Percentiles rank a stretch among this genome's conserved stretches.
Evolutionary conservation across 495 filamentous ascomycete genomes (phyloP).

Genomic region (Collariella sp.): DNA sequence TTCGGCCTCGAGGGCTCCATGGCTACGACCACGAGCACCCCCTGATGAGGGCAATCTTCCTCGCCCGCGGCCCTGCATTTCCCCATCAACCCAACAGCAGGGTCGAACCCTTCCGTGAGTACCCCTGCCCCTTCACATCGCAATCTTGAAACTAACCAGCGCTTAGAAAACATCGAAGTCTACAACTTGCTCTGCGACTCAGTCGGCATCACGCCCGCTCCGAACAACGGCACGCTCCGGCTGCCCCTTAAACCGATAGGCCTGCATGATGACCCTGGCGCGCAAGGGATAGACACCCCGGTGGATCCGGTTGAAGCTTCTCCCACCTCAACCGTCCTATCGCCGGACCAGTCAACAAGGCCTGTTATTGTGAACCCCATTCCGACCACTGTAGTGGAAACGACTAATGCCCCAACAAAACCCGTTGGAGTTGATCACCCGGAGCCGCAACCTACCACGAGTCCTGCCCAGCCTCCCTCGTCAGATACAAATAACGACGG

Average conservation of each 20-base stretch:
- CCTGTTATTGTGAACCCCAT: conserved; percentile 13
- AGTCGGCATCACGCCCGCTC: conserved; percentile 54
- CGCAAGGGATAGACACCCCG: conserved; percentile 21
- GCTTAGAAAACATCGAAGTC: conserved; percentile 83
- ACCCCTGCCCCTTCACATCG: neutral
- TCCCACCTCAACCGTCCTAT: conserved; percentile 9
- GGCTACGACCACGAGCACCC: conserved; percentile 87
- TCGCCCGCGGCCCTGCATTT: conserved; percentile 82
- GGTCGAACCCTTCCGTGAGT: conserved; percentile 77
- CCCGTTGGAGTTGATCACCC: conserved; percentile 16
- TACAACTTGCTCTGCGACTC: conserved; percentile 92
- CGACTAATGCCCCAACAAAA: conserved; percentile 1
- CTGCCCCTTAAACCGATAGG: conserved; percentile 65
- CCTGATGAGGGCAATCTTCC: conserved; percentile 86
- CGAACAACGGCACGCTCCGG: conserved; percentile 83
- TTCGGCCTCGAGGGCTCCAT: conserved; percentile 72
- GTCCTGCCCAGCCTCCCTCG: neutral
- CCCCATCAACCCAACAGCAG: conserved; percentile 73
- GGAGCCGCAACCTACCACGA: conserved; percentile 11
- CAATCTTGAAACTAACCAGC: neutral
- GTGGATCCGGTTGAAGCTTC: conserved; percentile 21
- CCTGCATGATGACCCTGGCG: conserved; percentile 43
- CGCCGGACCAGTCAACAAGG: conserved; percentile 18
- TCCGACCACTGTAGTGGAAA: neutral
- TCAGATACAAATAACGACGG: neutral